Evolutionary conservation across 176 grass and related monocot genomes (phyloP), one percentile per base, ranked within the genome.

Genomic region (Hsuehochloa calcarea): DNA sequence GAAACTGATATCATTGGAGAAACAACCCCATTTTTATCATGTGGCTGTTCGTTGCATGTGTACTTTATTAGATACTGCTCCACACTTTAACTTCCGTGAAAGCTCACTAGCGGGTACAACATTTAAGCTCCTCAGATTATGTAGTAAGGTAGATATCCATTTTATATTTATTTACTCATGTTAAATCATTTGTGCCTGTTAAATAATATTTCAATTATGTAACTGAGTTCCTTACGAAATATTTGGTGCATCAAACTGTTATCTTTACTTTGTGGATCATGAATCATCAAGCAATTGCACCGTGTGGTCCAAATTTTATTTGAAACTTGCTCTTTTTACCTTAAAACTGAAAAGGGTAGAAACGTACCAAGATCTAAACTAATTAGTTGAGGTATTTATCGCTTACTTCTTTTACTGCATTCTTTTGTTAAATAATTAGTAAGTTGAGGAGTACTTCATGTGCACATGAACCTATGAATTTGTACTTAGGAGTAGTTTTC

Each of bases 41-140:
- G 84, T 96, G 63, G 85, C 84, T 78, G 91, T 99, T 68, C 93
- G 88, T 67, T 99, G 96, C 51, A 82, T 99, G 37, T 94, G 93
- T 86, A 83, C 84, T 84, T 88, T 96, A 85, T 62, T 99, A 82
- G 93, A 94, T 81, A 83, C 82, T 80, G 96, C 88, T 17, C 88
- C 96, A 35, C 96, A 99, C 79, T 99, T 99, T 78, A 99, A 94
- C 82, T 95, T 90, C 73, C 86, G 88, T 75, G 93, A 99, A 81
- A 99, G 60, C 72, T 74, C 96, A 82, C 84, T 99, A 78, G 84
- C 83, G 26, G 90, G 84, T 72, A 85, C 93, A 13, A 78, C 85
- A 99, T 91, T 86, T 99, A 88, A 99, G 90, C 78, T 99, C 93
- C 22, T 85, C 70, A 17, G 93, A 99, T 81, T 88, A 94, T 94